Evolutionary conservation across 2,329 filamentous ascomycete genomes (phyloP).

Genomic region (Annulohypoxylon truncatum): DNA sequence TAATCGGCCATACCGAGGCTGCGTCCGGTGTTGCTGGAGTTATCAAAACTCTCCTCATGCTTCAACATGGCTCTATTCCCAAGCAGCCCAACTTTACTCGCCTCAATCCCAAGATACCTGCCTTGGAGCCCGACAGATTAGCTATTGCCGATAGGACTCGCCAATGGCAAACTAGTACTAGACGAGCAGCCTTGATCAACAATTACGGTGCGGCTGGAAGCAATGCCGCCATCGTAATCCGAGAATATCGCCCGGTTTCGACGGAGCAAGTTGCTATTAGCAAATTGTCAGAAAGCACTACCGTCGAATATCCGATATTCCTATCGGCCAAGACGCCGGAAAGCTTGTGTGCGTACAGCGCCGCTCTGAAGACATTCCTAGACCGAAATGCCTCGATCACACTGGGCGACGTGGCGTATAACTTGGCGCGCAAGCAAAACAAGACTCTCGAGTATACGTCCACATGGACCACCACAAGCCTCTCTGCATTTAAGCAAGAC

Average conservation of each 20-base stretch:
- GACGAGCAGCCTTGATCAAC: conserved; percentile 49
- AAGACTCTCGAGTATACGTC: conserved; percentile 15
- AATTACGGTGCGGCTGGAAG: conserved; percentile 54
- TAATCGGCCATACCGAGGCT: conserved; percentile 49
- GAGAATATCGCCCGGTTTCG: conserved; percentile 20
- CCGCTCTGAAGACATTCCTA: conserved; percentile 11
- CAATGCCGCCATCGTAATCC: conserved; percentile 48
- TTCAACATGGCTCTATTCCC: conserved; percentile 44
- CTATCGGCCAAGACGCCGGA: conserved; percentile 29
- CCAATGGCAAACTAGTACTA: conserved; percentile 39
- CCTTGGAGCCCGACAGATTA: conserved; percentile 34
- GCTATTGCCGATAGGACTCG: conserved; percentile 38
- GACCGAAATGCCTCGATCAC: conserved; percentile 11
- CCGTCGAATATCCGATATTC: conserved; percentile 27
- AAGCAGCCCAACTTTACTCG: conserved; percentile 44
- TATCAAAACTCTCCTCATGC: conserved; percentile 51
- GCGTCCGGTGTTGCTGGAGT: conserved; percentile 48
- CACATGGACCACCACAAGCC: conserved; percentile 6
- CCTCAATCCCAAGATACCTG: conserved; percentile 48
- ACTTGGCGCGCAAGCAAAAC: conserved; percentile 23
- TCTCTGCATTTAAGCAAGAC: conserved; percentile 2
- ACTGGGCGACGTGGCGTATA: conserved; percentile 11
- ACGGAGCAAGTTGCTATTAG: neutral
- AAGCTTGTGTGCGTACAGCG: conserved; percentile 16
- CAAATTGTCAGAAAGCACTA: neutral